phyloP scores from a whole-genome alignment of 345 rosid species.

The Melaleuca alternifolia region DNA sequence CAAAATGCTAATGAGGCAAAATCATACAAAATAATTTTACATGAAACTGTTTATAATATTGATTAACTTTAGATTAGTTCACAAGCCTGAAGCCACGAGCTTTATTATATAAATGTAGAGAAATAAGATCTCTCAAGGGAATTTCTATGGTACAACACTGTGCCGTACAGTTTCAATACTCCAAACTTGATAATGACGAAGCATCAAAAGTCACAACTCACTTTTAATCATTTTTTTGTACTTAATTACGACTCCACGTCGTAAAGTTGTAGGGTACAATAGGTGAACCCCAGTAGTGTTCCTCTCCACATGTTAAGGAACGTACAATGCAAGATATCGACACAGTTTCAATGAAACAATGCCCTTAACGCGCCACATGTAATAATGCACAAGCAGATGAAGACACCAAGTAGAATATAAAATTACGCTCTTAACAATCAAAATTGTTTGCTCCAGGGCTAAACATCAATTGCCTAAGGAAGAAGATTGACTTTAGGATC shows the following conservation, averaged over 20 bases:
- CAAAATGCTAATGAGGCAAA: neutral
- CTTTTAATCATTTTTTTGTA: neutral
- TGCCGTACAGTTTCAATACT: neutral
- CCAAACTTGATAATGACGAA: neutral
- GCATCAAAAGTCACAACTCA: neutral
- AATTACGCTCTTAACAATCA: neutral
- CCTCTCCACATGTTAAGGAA: neutral
- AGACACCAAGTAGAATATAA: neutral
- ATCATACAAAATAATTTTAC: neutral
- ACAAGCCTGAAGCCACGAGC: neutral
- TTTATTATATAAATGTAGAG: neutral
- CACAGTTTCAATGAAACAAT: neutral
- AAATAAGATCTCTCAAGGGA: neutral
- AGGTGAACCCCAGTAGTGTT: neutral
- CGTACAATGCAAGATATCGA: neutral
- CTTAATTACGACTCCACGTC: neutral
- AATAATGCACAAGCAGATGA: neutral
- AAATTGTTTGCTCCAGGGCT: neutral
- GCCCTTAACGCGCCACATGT: neutral
- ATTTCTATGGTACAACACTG: neutral
- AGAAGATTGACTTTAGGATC: neutral
- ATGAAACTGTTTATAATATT: neutral
- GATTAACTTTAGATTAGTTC: neutral
- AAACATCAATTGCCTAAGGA: neutral
- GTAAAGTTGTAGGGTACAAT: neutral